Base-by-base conservation (phyloP, 2,329 filamentous ascomycete genomes). In the Emmonsiellopsis sp. region DNA sequence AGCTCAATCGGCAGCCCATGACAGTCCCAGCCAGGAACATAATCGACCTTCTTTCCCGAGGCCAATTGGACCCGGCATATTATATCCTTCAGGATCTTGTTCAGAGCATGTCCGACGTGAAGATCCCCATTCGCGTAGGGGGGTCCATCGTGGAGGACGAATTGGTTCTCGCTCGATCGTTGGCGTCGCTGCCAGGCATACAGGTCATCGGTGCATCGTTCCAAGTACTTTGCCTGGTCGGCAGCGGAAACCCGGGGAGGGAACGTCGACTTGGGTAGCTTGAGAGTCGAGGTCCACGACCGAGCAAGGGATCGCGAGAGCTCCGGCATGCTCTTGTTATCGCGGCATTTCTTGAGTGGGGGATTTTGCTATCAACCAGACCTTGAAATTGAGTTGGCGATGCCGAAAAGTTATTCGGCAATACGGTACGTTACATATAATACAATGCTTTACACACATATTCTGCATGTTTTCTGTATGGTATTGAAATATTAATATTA, bases 1-100 rank as follows among this genome's bases (percentile, higher is more conserved):
- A 97, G 79, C 76, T 98, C 93, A 65, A 98, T 98, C 1, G 93
- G 93, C 48, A 98, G 78, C 0, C 93, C 93, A 74, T 98, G 93
- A 60, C 93, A 98, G 68, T 98, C 94, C 93, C 93, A 98, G 45
- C 93, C 92, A 2, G 93, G 93, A 13, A 90, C 77, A 65, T 94
- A 98, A 40, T 83, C 77, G 36, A 97, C 84, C 57, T 82, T 78
- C 60, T 81, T 84, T 14, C 88, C 93, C 64, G 85, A 80, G 56
- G 87, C 83, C 56, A 97, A 74, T 72, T 95, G 84, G 56, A 86
- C 83, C 42, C 93, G 82, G 61, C 90, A 78, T 57, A 95, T 88
- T 63, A 97, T 87, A 71, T 98, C 93, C 75, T 98, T 98, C 55
- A 95, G 77, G 61, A 97, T 86, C 73, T 98, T 98, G 72, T 98